A percentile compares a stretch with the other conserved stretches of the same genome.
Evolutionary conservation across 768 basidiomycete species (phyloP).

Genomic region (Suillus bovinus): DNA sequence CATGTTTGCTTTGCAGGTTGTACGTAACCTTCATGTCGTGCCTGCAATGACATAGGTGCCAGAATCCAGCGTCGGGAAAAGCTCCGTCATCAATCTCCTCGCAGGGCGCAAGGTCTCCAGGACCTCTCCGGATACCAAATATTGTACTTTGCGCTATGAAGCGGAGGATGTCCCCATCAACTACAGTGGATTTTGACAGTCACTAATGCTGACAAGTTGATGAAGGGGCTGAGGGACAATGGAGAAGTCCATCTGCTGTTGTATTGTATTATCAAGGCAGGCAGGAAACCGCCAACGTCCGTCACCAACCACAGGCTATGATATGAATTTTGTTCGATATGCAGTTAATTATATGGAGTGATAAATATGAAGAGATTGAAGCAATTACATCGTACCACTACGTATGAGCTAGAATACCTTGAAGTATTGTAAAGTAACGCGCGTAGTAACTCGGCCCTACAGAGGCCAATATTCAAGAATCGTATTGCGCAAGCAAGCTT

Average conservation of each 20-base stretch:
- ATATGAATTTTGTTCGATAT: constrained; percentile 32
- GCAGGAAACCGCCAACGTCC: constrained; percentile 24
- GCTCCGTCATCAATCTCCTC: constrained; percentile 26
- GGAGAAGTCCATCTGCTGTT: constrained; percentile 31
- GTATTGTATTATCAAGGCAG: constrained; percentile 32
- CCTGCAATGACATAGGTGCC: background rate
- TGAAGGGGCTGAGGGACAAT: constrained; percentile 27
- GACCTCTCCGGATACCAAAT: constrained; percentile 33
- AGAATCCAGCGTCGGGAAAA: constrained; percentile 4
- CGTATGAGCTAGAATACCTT: background rate
- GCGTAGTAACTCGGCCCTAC: background rate
- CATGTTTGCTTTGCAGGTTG: background rate
- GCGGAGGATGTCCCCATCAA: constrained; percentile 27
- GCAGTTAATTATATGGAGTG: background rate
- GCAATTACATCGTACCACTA: background rate
- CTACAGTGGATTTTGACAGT: constrained; percentile 24
- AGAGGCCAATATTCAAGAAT: background rate
- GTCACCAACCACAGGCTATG: constrained; percentile 37
- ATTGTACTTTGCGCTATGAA: constrained; percentile 36
- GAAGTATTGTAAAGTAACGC: background rate
- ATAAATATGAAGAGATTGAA: background rate
- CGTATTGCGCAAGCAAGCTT: background rate
- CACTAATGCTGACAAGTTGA: constrained; percentile 28
- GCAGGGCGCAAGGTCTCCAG: constrained; percentile 28
- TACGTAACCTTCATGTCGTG: background rate